These are phyloP conservation scores for Pythium brassicae DNA, from an alignment of 352 stramenopile genomes.

Conservation along the genomic window DNA sequence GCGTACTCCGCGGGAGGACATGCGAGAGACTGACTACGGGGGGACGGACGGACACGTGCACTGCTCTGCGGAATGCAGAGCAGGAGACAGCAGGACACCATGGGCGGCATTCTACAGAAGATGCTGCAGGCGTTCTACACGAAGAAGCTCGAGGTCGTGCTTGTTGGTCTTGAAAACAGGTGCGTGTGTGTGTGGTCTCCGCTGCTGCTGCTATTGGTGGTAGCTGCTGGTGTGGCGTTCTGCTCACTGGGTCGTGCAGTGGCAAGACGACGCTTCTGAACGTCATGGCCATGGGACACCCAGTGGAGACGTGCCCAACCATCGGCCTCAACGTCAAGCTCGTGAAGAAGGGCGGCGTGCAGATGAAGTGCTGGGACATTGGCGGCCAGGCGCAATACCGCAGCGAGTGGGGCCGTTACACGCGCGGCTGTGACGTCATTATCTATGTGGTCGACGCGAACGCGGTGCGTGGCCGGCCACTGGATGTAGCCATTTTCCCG, in stretches of 20 bases:
- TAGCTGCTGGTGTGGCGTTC: background rate
- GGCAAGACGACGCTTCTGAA: constrained; percentile 96
- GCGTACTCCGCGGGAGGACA: background rate
- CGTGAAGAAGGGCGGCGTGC: constrained; percentile 92
- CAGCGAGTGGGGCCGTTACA: constrained; percentile 92
- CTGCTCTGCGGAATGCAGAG: background rate
- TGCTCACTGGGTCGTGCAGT: constrained; percentile 32
- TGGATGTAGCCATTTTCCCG: background rate
- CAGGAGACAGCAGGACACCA: constrained; percentile 26
- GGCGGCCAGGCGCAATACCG: constrained; percentile 96
- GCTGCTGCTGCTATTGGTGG: background rate
- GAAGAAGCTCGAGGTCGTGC: constrained; percentile 96
- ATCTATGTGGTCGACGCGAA: constrained; percentile 98
- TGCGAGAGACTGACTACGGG: background rate
- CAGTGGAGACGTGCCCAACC: constrained; percentile 95
- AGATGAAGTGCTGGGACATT: constrained; percentile 99
- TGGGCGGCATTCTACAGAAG: constrained; percentile 92
- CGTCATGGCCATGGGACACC: constrained; percentile 94
- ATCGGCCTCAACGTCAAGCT: constrained; percentile 98
- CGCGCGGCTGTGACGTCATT: constrained; percentile 97
- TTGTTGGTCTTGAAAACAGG: constrained; percentile 97
- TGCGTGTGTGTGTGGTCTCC: too few relatives aligned
- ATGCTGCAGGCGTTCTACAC: constrained; percentile 96
- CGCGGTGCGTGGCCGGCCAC: constrained; percentile 76
- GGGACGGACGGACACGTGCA: background rate